Percentiles rank a stretch among this genome's conserved stretches.
phyloP scores from a whole-genome alignment of 2,329 filamentous ascomycete genomes.

The Pseudogymnoascus sp. region DNA sequence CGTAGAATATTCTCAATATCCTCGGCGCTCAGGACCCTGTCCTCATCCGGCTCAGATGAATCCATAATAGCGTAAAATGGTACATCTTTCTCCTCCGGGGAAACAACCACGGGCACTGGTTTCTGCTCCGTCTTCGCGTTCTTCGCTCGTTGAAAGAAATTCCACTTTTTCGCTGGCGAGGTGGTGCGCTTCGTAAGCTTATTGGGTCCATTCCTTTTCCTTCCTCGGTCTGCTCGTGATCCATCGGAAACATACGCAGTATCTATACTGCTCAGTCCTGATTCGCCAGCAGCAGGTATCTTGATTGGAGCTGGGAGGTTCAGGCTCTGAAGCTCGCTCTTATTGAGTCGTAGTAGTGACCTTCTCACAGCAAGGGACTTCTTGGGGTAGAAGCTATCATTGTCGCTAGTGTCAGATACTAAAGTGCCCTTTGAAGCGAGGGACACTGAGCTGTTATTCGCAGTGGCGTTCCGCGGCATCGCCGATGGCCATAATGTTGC shows the following conservation, averaged over 20 bases:
- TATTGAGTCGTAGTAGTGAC: slow-evolving; percentile 43
- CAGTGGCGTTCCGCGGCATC: slow-evolving; percentile 30
- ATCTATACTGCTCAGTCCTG: slow-evolving; percentile 47
- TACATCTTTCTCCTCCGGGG: slow-evolving; percentile 38
- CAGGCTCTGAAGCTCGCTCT: slow-evolving; percentile 35
- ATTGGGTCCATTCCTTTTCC: slow-evolving; percentile 32
- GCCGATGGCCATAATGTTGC: slow-evolving; percentile 47
- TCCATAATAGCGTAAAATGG: slow-evolving; percentile 57
- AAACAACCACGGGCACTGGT: slow-evolving; percentile 39
- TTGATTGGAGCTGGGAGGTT: slow-evolving; percentile 46
- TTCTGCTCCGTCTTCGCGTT: slow-evolving; percentile 19
- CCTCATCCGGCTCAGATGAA: slow-evolving; percentile 35
- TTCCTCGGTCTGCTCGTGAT: slow-evolving; percentile 35
- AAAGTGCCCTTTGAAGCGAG: slow-evolving; percentile 10
- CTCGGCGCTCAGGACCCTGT: slow-evolving; percentile 14
- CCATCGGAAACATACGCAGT: slow-evolving; percentile 50
- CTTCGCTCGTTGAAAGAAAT: slow-evolving; percentile 50
- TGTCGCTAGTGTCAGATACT: slow-evolving; percentile 46
- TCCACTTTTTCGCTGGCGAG: slow-evolving; percentile 48
- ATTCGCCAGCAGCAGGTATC: slow-evolving; percentile 30
- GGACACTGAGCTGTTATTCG: slow-evolving; percentile 7
- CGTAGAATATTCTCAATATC: slow-evolving; percentile 42
- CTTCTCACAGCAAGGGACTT: slow-evolving; percentile 46
- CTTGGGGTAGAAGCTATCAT: slow-evolving; percentile 39
- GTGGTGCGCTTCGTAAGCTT: slow-evolving; percentile 48